Base-by-base conservation (phyloP, 768 basidiomycete species). In the Exsudoporus frostii region DNA sequence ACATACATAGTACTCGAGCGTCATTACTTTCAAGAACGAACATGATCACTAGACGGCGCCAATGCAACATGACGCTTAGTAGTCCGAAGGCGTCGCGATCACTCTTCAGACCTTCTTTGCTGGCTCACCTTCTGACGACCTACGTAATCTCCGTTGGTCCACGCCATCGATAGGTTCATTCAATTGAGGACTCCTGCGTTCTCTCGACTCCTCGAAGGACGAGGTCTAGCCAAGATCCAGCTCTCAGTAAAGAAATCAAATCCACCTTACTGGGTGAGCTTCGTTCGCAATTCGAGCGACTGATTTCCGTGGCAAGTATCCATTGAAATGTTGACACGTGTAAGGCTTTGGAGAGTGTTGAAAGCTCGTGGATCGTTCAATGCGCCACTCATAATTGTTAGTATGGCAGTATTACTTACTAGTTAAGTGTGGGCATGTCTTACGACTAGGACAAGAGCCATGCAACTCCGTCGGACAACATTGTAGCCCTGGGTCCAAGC, bases 11-110 rank as follows among this genome's bases (percentile, higher is more conserved):
- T 45, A 36, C 42, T 50, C 2, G 37, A 33, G 34, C 22, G 33
- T 42, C 38, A 37, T 39, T 33, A 34, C 45, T 29, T 36, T 45
- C 41, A 40, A 38, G 47, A 46, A 37, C 40, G 44, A 37, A 24
- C 30, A 25, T 10, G 48, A 30, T 32, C 33, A 11, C 22, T 43
- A 3, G 33, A 46, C n/a, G 30, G 54, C 41, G 43, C 24, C 27
- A 19, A 32, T 27, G 39, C 53, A 48, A 47, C 22, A 20, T 15
- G 52, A 32, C 41, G 37, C 43, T 37, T 32, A 37, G 33, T 46
- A 37, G 53, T 33, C 65, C 65, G 59, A 54, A 55, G 51, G 51
- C 25, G 37, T 59, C 59, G 62, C 59, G 45, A 65, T 62, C 51
- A 39, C 15, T 40, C 47, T 37, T 50, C 38, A 24, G 13, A 22